Evolutionary conservation across 108 stramenopile genomes (phyloP).

Genomic region (Skeletonema costatum): DNA sequence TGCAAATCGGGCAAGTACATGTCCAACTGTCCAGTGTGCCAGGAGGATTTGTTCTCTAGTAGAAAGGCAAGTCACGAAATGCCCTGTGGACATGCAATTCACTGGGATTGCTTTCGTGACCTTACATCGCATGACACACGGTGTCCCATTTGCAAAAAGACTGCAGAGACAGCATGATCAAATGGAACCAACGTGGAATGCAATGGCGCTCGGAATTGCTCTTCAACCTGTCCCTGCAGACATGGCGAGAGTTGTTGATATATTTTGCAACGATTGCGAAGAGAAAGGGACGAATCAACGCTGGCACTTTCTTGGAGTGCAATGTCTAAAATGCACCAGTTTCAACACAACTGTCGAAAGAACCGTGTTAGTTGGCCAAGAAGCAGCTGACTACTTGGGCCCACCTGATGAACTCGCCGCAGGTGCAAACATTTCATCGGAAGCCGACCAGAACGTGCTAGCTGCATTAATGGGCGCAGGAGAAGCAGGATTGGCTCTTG

Average conservation of each 20-base stretch:
- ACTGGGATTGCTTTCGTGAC: slow-evolving; percentile 77
- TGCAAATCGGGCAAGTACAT: slow-evolving; percentile 91
- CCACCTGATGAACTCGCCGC: slow-evolving; percentile 17
- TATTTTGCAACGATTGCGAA: slow-evolving; percentile 86
- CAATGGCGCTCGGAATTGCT: slow-evolving; percentile 80
- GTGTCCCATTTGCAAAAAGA: slow-evolving; percentile 90
- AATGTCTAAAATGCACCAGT: slow-evolving; percentile 67
- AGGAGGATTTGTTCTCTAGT: slow-evolving; percentile 87
- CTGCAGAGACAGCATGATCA: slow-evolving; percentile 87
- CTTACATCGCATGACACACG: slow-evolving; percentile 76
- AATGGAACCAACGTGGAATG: slow-evolving; percentile 84
- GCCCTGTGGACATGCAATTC: slow-evolving; percentile 55
- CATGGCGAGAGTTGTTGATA: slow-evolving; percentile 79
- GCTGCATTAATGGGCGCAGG: slow-evolving; percentile 32
- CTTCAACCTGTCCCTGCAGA: slow-evolving; percentile 84
- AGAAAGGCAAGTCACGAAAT: slow-evolving; percentile 60
- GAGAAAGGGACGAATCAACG: slow-evolving; percentile 56
- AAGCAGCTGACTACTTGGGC: slow-evolving; percentile 77
- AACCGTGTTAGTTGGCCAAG: slow-evolving; percentile 73
- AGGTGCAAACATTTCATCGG: slow-evolving; percentile 12
- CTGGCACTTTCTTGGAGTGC: slow-evolving; percentile 88
- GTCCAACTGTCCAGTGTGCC: slow-evolving; percentile 89
- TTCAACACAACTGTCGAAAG: slow-evolving; percentile 84
- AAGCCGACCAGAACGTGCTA: slow-evolving; percentile 33
- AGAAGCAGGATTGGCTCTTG: slow-evolving; percentile 5